Conservation (phyloP, 768 basidiomycete genomes). For the Pleurotus cornucopiae region DNA sequence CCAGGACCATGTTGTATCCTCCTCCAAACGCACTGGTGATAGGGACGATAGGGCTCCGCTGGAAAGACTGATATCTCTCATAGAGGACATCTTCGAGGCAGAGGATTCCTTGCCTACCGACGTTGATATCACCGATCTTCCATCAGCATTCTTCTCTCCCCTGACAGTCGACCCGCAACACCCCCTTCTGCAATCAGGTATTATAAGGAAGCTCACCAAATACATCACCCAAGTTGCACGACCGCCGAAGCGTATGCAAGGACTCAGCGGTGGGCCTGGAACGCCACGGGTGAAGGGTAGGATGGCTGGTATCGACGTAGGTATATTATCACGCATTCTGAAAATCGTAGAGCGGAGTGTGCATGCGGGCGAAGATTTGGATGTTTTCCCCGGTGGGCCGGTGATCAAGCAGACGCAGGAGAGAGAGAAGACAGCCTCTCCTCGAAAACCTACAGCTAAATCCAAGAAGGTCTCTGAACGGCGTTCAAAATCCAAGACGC, state of each 20-base stretch:
- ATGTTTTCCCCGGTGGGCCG: conserved; percentile 47
- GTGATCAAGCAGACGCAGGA: conserved; percentile 18
- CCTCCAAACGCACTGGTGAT: conserved; percentile 62
- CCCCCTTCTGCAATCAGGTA: conserved; percentile 53
- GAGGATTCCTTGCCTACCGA: conserved; percentile 69
- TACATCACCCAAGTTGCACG: conserved; percentile 63
- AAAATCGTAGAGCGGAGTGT: conserved; percentile 80
- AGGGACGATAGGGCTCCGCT: conserved; percentile 73
- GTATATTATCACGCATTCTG: conserved; percentile 58
- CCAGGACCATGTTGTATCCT: conserved; percentile 38
- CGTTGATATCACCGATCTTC: conserved; percentile 42
- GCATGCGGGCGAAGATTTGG: conserved; percentile 68
- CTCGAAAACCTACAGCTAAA: conserved; percentile 37
- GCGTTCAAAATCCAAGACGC: conserved; percentile 42
- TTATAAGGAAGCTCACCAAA: conserved; percentile 68
- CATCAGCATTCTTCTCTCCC: conserved; percentile 60
- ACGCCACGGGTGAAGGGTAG: conserved; percentile 51
- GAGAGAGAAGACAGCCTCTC: conserved; percentile 27
- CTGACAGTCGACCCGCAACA: conserved; percentile 52
- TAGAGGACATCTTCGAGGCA: conserved; percentile 85
- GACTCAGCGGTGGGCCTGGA: conserved; percentile 30
- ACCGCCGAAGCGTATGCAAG: conserved; percentile 64
- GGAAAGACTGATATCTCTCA: conserved; percentile 69
- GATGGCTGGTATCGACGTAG: conserved; percentile 65
- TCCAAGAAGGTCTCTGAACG: conserved; percentile 35